phyloP scores from a whole-genome alignment of 495 filamentous ascomycete species.

The Clohesyomyces aquaticus region DNA sequence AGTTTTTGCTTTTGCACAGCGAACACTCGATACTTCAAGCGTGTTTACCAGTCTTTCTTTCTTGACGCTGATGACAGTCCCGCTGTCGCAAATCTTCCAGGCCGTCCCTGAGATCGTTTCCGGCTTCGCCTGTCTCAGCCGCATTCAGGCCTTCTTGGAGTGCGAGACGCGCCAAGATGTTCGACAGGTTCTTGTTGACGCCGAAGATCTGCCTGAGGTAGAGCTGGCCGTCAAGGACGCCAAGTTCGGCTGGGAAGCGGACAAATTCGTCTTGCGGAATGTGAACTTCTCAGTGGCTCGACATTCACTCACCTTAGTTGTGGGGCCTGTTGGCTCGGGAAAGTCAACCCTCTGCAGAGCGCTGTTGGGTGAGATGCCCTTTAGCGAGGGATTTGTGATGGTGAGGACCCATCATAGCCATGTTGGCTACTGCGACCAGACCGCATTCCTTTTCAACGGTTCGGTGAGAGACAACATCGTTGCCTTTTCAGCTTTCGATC shows the following conservation, averaged over 20 bases:
- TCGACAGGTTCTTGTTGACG: constrained; percentile 31
- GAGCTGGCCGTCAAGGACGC: constrained; percentile 12
- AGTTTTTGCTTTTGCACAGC: constrained; percentile 26
- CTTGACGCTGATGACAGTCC: constrained; percentile 36
- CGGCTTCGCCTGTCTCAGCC: constrained; percentile 47
- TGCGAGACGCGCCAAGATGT: constrained; percentile 44
- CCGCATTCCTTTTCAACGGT: constrained; percentile 16
- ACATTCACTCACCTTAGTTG: constrained; percentile 13
- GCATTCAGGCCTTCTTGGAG: constrained; percentile 52
- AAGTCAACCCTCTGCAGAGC: constrained; percentile 22
- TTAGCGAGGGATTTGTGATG: constrained; percentile 10
- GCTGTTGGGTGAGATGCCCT: constrained; percentile 23
- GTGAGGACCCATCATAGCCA: background rate
- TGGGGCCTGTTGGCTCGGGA: constrained; percentile 24
- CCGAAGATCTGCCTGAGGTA: background rate
- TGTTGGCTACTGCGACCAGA: constrained; percentile 21
- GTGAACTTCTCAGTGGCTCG: constrained; percentile 9
- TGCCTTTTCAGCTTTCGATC: constrained; percentile 38
- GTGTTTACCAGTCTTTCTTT: constrained; percentile 38
- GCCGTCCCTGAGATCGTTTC: constrained; percentile 37
- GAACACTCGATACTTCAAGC: constrained; percentile 12
- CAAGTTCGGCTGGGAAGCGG: constrained; percentile 14
- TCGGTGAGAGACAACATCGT: constrained; percentile 31
- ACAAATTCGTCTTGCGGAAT: constrained; percentile 16
- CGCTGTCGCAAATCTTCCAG: constrained; percentile 33